These are phyloP conservation scores for Thielaviopsis musarum DNA, from an alignment of 2,329 filamentous ascomycete species.

Conservation along the genomic window DNA sequence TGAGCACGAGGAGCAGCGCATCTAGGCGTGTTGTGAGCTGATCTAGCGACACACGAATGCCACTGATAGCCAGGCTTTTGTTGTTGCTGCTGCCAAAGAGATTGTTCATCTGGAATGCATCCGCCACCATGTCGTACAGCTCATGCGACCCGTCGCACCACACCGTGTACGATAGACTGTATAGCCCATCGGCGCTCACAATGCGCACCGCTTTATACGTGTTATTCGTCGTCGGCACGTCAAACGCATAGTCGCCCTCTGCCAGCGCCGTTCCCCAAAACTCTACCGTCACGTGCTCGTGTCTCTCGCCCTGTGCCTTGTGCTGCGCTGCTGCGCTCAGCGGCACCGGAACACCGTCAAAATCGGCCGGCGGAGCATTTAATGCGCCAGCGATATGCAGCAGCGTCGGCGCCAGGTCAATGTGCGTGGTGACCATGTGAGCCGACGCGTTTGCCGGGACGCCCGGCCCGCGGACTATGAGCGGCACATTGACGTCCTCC, in stretches of 20 bases:
- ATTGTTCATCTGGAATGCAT: conserved; percentile 29
- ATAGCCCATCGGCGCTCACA: conserved; percentile 21
- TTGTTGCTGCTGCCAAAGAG: conserved; percentile 13
- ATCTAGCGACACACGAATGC: conserved; percentile 21
- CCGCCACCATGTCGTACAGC: conserved; percentile 35
- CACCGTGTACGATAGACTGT: conserved; percentile 38
- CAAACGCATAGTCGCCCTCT: conserved; percentile 16
- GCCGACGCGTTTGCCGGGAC: conserved; percentile 22
- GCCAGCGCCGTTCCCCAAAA: conserved; percentile 29
- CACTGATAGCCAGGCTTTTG: conserved; percentile 4
- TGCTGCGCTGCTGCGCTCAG: conserved; percentile 15
- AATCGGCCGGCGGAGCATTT: conserved; percentile 23
- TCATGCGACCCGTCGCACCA: conserved; percentile 36
- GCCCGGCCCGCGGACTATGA: conserved; percentile 33
- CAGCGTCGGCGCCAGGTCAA: conserved; percentile 38
- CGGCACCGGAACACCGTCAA: conserved; percentile 34
- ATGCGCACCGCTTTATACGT: conserved; percentile 38
- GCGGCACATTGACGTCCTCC: conserved; percentile 33
- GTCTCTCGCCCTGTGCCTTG: conserved; percentile 14
- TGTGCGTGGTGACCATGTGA: conserved; percentile 30
- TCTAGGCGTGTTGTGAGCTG: conserved; percentile 37
- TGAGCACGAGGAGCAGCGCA: conserved; percentile 39
- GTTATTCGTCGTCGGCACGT: conserved; percentile 21
- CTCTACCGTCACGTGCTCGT: conserved; percentile 36
- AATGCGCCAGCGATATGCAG: conserved; percentile 22